Conservation (phyloP, 805 yeast genomes). For the Metschnikowia hibisci region DNA sequence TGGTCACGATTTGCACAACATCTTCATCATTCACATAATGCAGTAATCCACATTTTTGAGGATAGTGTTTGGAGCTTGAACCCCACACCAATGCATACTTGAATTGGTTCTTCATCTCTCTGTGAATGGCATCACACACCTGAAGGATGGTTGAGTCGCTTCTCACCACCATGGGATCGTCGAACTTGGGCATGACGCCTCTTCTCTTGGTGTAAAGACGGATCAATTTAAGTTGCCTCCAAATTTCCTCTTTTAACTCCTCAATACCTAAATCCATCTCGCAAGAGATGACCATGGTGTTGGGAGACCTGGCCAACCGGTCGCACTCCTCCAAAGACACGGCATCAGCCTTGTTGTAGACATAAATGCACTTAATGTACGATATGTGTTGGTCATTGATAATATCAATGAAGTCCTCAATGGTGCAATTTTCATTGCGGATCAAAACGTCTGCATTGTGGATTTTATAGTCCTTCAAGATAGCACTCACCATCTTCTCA, state of each 20-base stretch:
- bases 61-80: constrained; percentile 87
- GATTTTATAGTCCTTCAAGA: constrained; percentile 80
- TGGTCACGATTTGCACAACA: constrained; percentile 86
- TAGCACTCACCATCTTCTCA: constrained; percentile 71
- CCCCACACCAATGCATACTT: constrained; percentile 98
- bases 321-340: constrained; percentile 94
- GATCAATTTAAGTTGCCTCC: constrained; percentile 79
- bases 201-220: constrained; percentile 86
- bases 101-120: constrained; percentile 88
- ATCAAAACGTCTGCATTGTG: constrained; percentile 92
- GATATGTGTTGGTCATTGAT: constrained; percentile 84
- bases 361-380: constrained; percentile 87
- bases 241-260: constrained; percentile 87
- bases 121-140: constrained; percentile 87
- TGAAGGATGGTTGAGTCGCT: constrained; percentile 73
- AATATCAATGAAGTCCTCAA: constrained; percentile 88
- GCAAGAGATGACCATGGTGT: constrained; percentile 92
- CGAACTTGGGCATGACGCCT: constrained; percentile 75
- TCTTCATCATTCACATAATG: constrained; percentile 90
- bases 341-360: constrained; percentile 92
- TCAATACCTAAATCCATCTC: constrained; percentile 81
- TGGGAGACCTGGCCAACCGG: constrained; percentile 84
- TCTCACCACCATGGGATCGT: constrained; percentile 90
- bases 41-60: constrained; percentile 89
- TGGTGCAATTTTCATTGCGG: constrained; percentile 82